These are phyloP conservation scores for Ophiostoma ips DNA, from an alignment of 2,329 filamentous ascomycete genomes.

Conservation along the genomic window DNA sequence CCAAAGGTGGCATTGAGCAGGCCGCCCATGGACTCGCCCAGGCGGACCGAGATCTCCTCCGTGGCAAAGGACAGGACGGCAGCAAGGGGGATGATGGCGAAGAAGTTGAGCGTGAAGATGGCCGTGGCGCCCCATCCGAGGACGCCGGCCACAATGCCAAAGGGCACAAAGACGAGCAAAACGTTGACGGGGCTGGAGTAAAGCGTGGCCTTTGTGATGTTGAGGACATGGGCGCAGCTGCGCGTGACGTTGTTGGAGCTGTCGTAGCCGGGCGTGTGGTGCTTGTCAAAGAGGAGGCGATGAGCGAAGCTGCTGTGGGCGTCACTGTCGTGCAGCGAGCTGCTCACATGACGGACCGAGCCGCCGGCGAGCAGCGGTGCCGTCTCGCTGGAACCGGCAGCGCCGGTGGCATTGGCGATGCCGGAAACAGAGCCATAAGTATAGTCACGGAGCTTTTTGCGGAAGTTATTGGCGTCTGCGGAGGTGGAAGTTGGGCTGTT, in stretches of 20 bases:
- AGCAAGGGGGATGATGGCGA: conserved; percentile 78
- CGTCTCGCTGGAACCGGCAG: conserved; percentile 18
- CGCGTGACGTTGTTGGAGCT: conserved; percentile 32
- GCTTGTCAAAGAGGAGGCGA: conserved; percentile 30
- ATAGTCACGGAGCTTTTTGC: conserved; percentile 15
- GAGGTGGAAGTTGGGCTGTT: conserved; percentile 15
- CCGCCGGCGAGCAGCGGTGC: conserved; percentile 25
- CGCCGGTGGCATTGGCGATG: not conserved
- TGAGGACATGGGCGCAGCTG: conserved; percentile 35
- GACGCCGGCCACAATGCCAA: conserved; percentile 55
- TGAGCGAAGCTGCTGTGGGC: conserved; percentile 16
- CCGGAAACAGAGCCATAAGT: conserved; percentile 2
- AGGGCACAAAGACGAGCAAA: conserved; percentile 57
- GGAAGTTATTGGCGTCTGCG: conserved; percentile 18
- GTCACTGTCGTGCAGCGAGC: not conserved
- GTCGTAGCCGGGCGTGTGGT: conserved; percentile 37
- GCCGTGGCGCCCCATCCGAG: conserved; percentile 49
- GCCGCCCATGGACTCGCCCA: conserved; percentile 62
- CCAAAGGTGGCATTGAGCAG: conserved; percentile 65
- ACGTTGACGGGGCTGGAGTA: conserved; percentile 54
- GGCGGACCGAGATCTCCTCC: conserved; percentile 57
- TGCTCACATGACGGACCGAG: not conserved
- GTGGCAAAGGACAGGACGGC: conserved; percentile 77
- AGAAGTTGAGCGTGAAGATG: conserved; percentile 66
- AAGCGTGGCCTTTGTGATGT: conserved; percentile 42